Evolutionary conservation across 352 stramenopile genomes (phyloP).

Genomic region (Pythium volutum): DNA sequence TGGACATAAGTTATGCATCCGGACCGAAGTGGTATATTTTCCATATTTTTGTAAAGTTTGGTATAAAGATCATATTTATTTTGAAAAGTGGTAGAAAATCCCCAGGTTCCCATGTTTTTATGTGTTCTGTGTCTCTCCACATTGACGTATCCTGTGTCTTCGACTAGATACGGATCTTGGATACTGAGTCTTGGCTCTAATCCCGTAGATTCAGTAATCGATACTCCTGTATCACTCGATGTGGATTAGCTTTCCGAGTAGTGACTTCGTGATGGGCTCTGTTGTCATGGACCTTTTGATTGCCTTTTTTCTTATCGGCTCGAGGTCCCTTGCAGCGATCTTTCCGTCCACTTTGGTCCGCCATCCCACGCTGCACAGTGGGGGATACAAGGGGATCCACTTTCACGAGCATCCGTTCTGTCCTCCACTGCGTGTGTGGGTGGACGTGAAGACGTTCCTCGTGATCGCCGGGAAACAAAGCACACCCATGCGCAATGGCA

Average conservation of each 20-base stretch:
- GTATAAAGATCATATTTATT: too few species aligned
- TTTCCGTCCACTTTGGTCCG: conserved; percentile 15
- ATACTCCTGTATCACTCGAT: neutral
- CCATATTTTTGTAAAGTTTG: too few species aligned
- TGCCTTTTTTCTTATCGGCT: neutral
- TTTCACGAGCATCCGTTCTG: neutral
- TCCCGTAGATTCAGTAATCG: neutral
- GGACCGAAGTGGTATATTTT: too few species aligned
- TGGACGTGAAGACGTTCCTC: neutral
- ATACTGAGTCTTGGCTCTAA: neutral
- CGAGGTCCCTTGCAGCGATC: neutral
- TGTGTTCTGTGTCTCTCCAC: neutral
- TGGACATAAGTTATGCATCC: too few species aligned
- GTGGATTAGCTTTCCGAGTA: neutral
- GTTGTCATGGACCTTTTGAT: neutral
- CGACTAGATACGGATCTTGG: neutral
- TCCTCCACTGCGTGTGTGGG: conserved; percentile 5
- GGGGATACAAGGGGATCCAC: conserved; percentile 6
- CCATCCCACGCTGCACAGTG: neutral
- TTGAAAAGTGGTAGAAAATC: too few species aligned
- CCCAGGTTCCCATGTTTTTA: too few species aligned
- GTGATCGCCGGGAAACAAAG: too few species aligned
- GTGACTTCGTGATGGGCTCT: neutral
- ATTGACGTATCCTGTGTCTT: neutral
- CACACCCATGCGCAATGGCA: too few species aligned